Conservation (phyloP, 371 early-diverging fungal genomes). For the Mucor racemosus region DNA sequence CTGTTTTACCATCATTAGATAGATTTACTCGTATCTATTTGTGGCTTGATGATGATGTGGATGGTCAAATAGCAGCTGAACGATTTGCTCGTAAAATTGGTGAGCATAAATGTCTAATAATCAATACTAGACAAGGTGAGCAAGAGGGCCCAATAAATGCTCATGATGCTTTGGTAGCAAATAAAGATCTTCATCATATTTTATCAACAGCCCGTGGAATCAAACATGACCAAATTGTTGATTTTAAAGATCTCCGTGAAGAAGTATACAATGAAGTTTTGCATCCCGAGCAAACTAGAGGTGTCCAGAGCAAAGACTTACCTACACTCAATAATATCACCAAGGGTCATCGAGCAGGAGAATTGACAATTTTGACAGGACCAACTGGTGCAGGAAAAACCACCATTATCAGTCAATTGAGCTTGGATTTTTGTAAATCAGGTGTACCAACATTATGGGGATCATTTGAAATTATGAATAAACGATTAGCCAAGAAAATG, state of each 20-base stretch:
- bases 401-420: constrained; percentile 76
- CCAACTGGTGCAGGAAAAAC: constrained; percentile 82
- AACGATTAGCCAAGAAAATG: constrained; percentile 75
- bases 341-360: constrained; percentile 79
- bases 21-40: constrained; percentile 68
- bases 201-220: constrained; percentile 49
- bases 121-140: constrained; percentile 47
- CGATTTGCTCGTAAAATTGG: constrained; percentile 70
- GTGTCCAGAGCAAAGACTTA: constrained; percentile 64
- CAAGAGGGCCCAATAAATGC: constrained; percentile 52
- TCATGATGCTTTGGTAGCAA: constrained; percentile 40
- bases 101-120: constrained; percentile 59
- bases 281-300: constrained; percentile 69
- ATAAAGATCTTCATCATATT: constrained; percentile 36
- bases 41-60: constrained; percentile 76
- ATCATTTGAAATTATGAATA: constrained; percentile 79
- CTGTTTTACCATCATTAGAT: constrained; percentile 64
- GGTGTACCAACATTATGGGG: constrained; percentile 84
- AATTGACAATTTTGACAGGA: constrained; percentile 77
- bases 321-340: constrained; percentile 66
- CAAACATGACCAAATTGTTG: constrained; percentile 70
- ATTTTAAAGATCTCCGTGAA: constrained; percentile 63
- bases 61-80: constrained; percentile 65
- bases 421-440: constrained; percentile 74
- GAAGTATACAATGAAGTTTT: constrained; percentile 71